Conservation (phyloP, 2,329 filamentous ascomycete species). For the Alternaria sp. region DNA sequence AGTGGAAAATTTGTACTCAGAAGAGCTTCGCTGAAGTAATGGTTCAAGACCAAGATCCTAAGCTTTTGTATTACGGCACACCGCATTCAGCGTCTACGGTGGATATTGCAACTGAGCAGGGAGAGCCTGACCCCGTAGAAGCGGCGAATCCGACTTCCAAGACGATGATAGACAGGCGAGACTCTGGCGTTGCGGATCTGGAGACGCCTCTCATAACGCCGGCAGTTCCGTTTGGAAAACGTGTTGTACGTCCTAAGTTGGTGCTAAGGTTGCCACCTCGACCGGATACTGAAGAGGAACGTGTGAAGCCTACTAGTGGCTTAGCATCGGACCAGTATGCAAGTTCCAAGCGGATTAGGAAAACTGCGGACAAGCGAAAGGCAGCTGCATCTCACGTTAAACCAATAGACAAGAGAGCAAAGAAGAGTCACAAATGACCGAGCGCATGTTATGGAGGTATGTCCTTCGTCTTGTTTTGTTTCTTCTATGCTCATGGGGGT, state of each 20-base stretch:
- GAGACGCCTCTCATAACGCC: background rate
- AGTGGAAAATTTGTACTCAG: background rate
- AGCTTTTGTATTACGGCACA: background rate
- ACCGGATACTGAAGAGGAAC: background rate
- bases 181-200: background rate
- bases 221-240: background rate
- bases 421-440: background rate
- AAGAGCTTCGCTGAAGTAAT: background rate
- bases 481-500: background rate
- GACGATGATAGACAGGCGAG: background rate
- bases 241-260: background rate
- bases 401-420: background rate
- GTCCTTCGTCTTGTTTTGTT: background rate
- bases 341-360: background rate
- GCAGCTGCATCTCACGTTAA: background rate
- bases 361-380: background rate
- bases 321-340: background rate
- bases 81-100: background rate
- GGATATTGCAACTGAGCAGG: background rate
- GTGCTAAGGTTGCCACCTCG: background rate
- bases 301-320: background rate
- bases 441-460: background rate
- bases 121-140: too few relatives aligned
- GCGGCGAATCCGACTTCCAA: background rate
- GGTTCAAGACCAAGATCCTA: background rate